Base-by-base conservation (phyloP, 148 eudicot genomes). In the Chenopodium suecicum region DNA sequence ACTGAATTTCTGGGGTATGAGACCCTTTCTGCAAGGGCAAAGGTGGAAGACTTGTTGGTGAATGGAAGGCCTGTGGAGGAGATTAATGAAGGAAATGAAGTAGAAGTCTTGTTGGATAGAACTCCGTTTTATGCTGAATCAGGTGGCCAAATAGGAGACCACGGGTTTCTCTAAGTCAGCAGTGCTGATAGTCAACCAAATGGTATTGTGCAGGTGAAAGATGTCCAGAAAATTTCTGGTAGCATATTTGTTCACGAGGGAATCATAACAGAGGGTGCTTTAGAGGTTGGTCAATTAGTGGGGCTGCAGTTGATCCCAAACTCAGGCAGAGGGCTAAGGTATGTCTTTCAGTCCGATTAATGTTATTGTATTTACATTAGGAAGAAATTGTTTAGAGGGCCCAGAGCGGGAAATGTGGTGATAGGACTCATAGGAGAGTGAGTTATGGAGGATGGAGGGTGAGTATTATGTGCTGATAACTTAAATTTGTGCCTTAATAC, bases 121-220 rank as follows among this genome's bases (percentile, higher is more conserved):
- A 96, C 99, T 74, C 98, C 99, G 8, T 96, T 96, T 84, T 96
- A 96, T 89, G 99, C 99, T 79, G 99, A 96, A 86, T 96, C 99
- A 62, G 99, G 99, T 60, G 99, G 99, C 47, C 99, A 96, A 90
- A 92, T 96, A 83, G 98, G 98, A 84, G 99, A 96, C 69, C 84
- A 92, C 64, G 99, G 99, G 27, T 86, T 90, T 86, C 87, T 96
- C 41, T 89, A 88, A 85, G 85, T 89, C 68, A 85, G 84, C 58
- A 88, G 84, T 50, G 74, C 89, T 86, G 90, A 85, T 74, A 84
- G 85, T 64, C 81, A 58, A 75, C 80, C 85, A 70, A 87, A 68
- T 83, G 92, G 92, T 84, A 87, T 92, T 76, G 86, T 96, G 71
- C 90, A 92, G 91, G 86, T 96, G 81, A 91, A 89, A 80, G 99